These are phyloP conservation scores for Thalia dealbata DNA, from an alignment of 176 grass and related monocot species.

Conservation along the genomic window DNA sequence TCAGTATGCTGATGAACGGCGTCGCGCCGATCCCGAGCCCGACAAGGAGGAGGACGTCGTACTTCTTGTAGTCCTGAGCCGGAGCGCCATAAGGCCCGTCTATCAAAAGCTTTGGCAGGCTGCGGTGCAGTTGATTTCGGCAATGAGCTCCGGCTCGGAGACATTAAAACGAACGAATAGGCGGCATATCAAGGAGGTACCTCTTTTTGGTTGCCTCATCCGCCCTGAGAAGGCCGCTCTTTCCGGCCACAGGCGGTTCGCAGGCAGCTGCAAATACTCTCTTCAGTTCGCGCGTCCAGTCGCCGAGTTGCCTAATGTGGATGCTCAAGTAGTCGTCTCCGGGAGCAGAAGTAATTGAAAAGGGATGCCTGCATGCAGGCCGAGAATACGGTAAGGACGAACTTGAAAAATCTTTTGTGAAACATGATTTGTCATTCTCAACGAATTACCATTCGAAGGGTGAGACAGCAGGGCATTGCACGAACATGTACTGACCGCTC, in stretches of 20 bases:
- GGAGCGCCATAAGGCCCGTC: slow-evolving; percentile 95
- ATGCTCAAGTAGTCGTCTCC: slow-evolving; percentile 88
- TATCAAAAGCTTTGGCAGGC: slow-evolving; percentile 89
- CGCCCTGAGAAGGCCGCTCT: slow-evolving; percentile 88
- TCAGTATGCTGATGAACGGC: slow-evolving; percentile 98
- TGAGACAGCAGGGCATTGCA: slow-evolving; percentile 90
- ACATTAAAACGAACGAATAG: neutral
- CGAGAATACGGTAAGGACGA: neutral
- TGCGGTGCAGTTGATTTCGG: slow-evolving; percentile 44
- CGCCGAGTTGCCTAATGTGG: slow-evolving; percentile 91
- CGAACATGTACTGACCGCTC: slow-evolving; percentile 99
- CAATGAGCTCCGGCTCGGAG: slow-evolving; percentile 6
- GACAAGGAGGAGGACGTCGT: slow-evolving; percentile 91
- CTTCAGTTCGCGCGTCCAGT: slow-evolving; percentile 91
- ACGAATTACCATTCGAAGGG: slow-evolving; percentile 87
- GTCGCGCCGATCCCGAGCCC: slow-evolving; percentile 97
- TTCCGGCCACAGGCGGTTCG: slow-evolving; percentile 71
- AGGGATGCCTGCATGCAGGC: slow-evolving; percentile 93
- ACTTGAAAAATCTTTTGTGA: neutral
- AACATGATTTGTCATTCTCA: slow-evolving; percentile 12
- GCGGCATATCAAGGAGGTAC: slow-evolving; percentile 22
- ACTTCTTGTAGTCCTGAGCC: slow-evolving; percentile 94
- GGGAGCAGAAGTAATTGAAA: slow-evolving; percentile 95
- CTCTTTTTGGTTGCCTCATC: slow-evolving; percentile 87
- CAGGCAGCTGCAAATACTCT: slow-evolving; percentile 81